Evolutionary conservation across 176 grass and related monocot species (phyloP).

Genomic region (Metroxylon sagu): DNA sequence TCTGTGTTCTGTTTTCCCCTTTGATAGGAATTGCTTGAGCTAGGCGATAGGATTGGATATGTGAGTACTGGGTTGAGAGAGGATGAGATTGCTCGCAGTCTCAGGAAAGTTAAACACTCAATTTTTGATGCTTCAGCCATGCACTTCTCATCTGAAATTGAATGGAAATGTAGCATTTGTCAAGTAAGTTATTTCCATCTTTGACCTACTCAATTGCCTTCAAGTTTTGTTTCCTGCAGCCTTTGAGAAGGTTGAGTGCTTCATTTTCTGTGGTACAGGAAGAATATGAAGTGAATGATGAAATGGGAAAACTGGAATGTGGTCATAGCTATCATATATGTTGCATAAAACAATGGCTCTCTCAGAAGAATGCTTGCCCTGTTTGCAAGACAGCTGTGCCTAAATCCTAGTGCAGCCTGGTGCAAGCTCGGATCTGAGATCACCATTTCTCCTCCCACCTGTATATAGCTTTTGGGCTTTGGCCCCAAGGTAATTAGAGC

Average conservation of each 20-base stretch:
- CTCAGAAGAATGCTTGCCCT: constrained; percentile 83
- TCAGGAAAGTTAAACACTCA: constrained; percentile 46
- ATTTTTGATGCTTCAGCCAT: constrained; percentile 41
- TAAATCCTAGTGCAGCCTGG: constrained; percentile 21
- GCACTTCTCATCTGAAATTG: constrained; percentile 34
- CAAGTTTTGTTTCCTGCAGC: neutral
- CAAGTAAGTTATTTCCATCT: constrained; percentile 33
- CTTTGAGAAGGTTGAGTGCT: neutral
- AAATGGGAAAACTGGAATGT: constrained; percentile 65
- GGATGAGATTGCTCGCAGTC: constrained; percentile 45
- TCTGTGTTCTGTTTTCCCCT: neutral
- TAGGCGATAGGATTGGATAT: constrained; percentile 76
- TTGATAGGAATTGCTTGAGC: constrained; percentile 63
- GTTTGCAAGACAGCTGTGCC: constrained; percentile 68
- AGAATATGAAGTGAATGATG: constrained; percentile 58
- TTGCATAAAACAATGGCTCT: constrained; percentile 95
- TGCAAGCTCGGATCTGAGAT: no score
- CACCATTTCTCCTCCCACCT: no score
- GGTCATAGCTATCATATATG: constrained; percentile 75
- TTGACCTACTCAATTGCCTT: neutral
- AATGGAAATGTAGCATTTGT: constrained; percentile 71
- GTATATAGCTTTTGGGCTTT: no score
- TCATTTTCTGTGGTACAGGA: constrained; percentile 37
- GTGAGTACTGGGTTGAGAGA: constrained; percentile 85
- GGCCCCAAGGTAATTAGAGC: no score